These are phyloP conservation scores for Boletus edulis DNA, from an alignment of 768 basidiomycete genomes.

Conservation along the genomic window DNA sequence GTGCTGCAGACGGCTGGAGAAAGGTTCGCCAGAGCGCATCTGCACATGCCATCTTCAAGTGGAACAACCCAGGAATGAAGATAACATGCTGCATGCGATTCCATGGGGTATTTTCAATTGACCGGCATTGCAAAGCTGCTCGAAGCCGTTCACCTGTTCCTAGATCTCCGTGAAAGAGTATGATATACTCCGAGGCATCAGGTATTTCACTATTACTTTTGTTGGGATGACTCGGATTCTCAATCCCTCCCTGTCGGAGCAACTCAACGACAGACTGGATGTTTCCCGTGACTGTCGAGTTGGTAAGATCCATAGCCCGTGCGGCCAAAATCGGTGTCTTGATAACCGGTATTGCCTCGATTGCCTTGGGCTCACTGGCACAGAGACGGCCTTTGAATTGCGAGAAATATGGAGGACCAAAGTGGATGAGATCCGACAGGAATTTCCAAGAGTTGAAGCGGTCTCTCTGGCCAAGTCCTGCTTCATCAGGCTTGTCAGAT, in stretches of 20 bases:
- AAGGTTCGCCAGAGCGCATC: constrained; percentile 21
- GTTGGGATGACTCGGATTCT: neutral
- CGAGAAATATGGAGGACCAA: too few species aligned
- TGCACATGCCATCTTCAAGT: constrained; percentile 31
- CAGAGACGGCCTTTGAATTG: too few species aligned
- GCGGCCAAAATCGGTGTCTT: neutral
- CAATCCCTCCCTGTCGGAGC: neutral
- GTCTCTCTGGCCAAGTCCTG: too few species aligned
- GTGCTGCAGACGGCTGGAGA: constrained; percentile 3
- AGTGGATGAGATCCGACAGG: too few species aligned
- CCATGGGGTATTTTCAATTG: constrained; percentile 22
- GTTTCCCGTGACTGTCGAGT: constrained; percentile 3
- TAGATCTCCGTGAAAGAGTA: neutral
- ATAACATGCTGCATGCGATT: constrained; percentile 31
- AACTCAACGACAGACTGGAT: neutral
- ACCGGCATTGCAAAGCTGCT: neutral
- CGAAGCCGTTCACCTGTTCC: neutral
- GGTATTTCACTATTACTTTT: neutral
- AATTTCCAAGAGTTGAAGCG: too few species aligned
- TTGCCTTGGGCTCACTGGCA: too few species aligned
- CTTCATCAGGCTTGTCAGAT: too few species aligned
- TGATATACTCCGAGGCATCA: neutral
- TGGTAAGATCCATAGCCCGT: neutral
- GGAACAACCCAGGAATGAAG: constrained; percentile 35
- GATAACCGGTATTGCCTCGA: neutral